Evolutionary conservation across 2,329 filamentous ascomycete genomes (phyloP).

Genomic region (Clonostachys rhizophaga): DNA sequence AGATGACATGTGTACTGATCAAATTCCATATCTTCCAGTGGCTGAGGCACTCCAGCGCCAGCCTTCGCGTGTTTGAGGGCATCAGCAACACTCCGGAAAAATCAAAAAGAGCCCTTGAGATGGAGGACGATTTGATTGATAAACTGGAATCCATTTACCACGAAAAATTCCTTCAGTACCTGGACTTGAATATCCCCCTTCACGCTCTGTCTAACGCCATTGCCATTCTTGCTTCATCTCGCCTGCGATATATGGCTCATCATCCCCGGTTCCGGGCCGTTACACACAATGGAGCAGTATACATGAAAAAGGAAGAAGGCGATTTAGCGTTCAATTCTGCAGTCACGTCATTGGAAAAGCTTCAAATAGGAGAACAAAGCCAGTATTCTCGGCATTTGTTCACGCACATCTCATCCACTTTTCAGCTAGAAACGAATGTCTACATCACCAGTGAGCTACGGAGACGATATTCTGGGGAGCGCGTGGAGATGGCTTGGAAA

Average conservation of each 20-base stretch:
- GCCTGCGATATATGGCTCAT: conserved; percentile 18
- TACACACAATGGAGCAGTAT: not conserved
- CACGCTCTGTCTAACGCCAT: conserved; percentile 14
- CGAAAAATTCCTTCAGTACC: conserved; percentile 9
- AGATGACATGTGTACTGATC: conserved; percentile 40
- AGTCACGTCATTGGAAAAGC: conserved; percentile 13
- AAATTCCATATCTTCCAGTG: conserved; percentile 20
- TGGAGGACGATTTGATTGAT: conserved; percentile 12
- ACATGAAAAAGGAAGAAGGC: conserved; percentile 10
- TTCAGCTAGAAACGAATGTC: conserved; percentile 19
- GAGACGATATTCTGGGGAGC: conserved; percentile 4
- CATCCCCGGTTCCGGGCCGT: conserved; percentile 14
- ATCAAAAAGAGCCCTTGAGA: conserved; percentile 4
- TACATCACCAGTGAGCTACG: conserved; percentile 21
- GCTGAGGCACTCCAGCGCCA: conserved; percentile 13
- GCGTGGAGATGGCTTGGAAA: conserved; percentile 15
- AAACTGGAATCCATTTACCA: conserved; percentile 16
- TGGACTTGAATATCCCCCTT: conserved; percentile 18
- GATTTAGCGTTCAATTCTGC: conserved; percentile 16
- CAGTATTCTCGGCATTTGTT: conserved; percentile 19
- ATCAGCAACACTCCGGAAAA: conserved; percentile 1
- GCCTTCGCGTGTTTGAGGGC: conserved; percentile 9
- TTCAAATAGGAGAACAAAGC: conserved; percentile 10
- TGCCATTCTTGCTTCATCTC: conserved; percentile 13
- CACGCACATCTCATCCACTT: conserved; percentile 15